Base-by-base conservation (phyloP, 371 early-diverging fungal species). In the Mortierella sp. region DNA sequence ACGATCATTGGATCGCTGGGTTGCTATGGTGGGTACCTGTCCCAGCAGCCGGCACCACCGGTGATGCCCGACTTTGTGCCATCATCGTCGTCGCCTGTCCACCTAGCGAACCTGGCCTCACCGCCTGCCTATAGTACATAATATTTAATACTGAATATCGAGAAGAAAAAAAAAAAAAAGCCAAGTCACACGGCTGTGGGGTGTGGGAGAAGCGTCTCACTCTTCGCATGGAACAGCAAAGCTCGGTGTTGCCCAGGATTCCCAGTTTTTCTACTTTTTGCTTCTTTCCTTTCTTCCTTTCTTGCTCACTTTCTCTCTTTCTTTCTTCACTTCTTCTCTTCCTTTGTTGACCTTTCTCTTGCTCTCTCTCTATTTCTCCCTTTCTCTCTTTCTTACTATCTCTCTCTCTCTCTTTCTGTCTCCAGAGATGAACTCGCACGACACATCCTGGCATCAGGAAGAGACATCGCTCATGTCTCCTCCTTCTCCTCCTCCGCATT, bases 41-140 rank as follows among this genome's bases (percentile, higher is more conserved):
- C 77, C 4, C 77, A 72, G 21, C 72, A 68, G 50, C 72, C 77
- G 23, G 30, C 53, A 6, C 61, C 66, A 1, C 55, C 66, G 68
- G 16, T 48, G 26, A 64, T 71, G 68, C 25, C 72, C 18, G 48
- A 57, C 28, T 59, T 28, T 23, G n/a, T 51, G 18, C 19, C 46
- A 9, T n/a, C 19, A 25, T 62, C 48, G 16, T 43, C 30, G 52
- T 61, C 21, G n/a, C 62, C 25, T 7, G 16, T 19, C 23, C 45
- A 28, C 37, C 37, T 37, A 9, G 9, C 37, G 37, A 61, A 51
- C 18, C 28, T 51, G 5, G 51, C 37, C 7, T 74, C 69, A 45
- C 75, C 75, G 9, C 75, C 75, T 19, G 75, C 75, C 6, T 75
- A 75, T 66, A n/a, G n/a, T n/a, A n/a, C n/a, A n/a, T n/a, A n/a